A percentile compares a stretch with the other conserved stretches of the same genome.
Conservation (phyloP, 2,329 filamentous ascomycete species). For the Cylindrodendrum hubeiense region DNA sequence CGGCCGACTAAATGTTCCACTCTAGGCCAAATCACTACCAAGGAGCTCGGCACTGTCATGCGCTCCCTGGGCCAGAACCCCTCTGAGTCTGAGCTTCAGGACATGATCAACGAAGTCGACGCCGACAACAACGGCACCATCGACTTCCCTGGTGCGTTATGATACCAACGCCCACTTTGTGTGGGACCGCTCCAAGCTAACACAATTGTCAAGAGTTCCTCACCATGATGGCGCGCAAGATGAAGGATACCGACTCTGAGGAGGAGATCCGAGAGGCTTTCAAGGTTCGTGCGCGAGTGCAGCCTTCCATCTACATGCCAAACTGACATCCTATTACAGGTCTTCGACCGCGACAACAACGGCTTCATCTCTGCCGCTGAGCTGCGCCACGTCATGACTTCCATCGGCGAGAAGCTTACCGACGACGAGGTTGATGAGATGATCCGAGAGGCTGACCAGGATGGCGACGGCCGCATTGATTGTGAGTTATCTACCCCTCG, state of each 20-base stretch:
- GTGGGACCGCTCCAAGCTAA: conserved; percentile 28
- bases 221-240: conserved; percentile 94
- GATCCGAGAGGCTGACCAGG: conserved; percentile 92
- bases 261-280: conserved; percentile 92
- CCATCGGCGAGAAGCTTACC: conserved; percentile 90
- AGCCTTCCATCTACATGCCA: background rate
- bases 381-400: conserved; percentile 91
- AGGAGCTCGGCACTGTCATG: conserved; percentile 92
- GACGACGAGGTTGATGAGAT: conserved; percentile 94
- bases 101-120: conserved; percentile 96
- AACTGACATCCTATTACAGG: conserved; percentile 53
- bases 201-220: conserved; percentile 76
- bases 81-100: conserved; percentile 89
- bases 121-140: conserved; percentile 94
- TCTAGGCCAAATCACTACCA: conserved; percentile 89
- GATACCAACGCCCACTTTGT: background rate
- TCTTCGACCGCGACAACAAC: conserved; percentile 92
- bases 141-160: conserved; percentile 82
- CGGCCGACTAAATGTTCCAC: conserved; percentile 36
- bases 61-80: conserved; percentile 91
- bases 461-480: conserved; percentile 89
- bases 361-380: conserved; percentile 91
- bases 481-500: conserved; percentile 66
- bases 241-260: conserved; percentile 94
- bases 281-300: conserved; percentile 67